Conservation (phyloP, 306 rosid species). For the Acacia acuminata region DNA sequence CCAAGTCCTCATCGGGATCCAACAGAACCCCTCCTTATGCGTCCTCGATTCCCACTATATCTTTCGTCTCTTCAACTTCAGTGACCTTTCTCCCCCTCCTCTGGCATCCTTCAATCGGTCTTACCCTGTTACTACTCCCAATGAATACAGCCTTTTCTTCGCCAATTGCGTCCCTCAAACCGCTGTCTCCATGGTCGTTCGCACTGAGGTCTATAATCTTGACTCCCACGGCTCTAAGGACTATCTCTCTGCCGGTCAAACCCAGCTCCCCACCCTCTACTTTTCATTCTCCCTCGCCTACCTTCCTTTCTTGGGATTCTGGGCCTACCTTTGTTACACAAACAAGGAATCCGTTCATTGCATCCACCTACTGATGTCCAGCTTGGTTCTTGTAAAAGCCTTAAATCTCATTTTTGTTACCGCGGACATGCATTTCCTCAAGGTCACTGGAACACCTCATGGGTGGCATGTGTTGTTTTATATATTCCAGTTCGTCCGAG, state of each 20-base stretch:
- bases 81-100: constrained; percentile 78
- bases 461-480: constrained; percentile 95
- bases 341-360: constrained; percentile 66
- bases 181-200: constrained; percentile 73
- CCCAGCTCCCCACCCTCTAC: constrained; percentile 72
- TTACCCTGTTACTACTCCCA: constrained; percentile 59
- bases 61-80: constrained; percentile 56
- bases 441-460: constrained; percentile 83
- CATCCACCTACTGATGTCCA: constrained; percentile 78
- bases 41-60: constrained; percentile 68
- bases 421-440: constrained; percentile 82
- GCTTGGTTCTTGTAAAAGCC: constrained; percentile 66
- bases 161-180: constrained; percentile 73
- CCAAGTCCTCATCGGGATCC: constrained; percentile 84
- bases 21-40: constrained; percentile 68
- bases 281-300: constrained; percentile 57
- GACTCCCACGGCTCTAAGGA: constrained; percentile 60
- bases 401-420: constrained; percentile 83
- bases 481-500: constrained; percentile 83
- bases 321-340: constrained; percentile 53
- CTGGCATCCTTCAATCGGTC: constrained; percentile 45
- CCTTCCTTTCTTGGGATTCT: constrained; percentile 54
- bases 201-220: constrained; percentile 68
- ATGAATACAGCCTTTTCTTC: constrained; percentile 78
- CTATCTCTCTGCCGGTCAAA: constrained; percentile 87